Percentiles rank a stretch among this genome's conserved stretches.
These are phyloP conservation scores for Linnemannia elongata DNA, from an alignment of 192 early-diverging fungal species.

Conservation along the genomic window DNA sequence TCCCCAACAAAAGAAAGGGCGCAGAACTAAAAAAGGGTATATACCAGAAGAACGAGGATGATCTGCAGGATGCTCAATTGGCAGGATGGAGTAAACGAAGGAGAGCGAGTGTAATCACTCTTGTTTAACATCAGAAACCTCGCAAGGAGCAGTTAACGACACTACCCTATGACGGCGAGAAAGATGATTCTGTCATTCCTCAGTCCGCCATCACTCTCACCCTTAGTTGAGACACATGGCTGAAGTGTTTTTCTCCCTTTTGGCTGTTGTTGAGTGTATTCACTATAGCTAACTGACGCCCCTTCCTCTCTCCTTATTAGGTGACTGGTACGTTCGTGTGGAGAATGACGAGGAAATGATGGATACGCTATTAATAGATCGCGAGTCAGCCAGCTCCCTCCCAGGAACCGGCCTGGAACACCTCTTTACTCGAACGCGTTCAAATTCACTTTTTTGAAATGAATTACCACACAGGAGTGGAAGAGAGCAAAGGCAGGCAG, in stretches of 20 bases:
- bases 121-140: too few species aligned
- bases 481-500: too few species aligned
- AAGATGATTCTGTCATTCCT: not conserved
- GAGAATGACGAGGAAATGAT: not conserved
- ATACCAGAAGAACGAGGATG: not conserved
- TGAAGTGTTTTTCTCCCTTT: not conserved
- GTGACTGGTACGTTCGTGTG: not conserved
- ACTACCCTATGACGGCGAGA: too few species aligned
- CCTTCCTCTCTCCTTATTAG: not conserved
- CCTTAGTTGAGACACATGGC: not conserved
- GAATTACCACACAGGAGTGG: too few species aligned
- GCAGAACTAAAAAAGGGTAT: not conserved
- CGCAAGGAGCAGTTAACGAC: too few species aligned
- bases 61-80: not conserved
- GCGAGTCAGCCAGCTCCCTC: not conserved
- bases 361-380: not conserved
- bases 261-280: not conserved
- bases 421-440: not conserved
- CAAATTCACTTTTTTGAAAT: not conserved
- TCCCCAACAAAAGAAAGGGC: not conserved
- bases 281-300: not conserved
- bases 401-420: conserved; percentile 2
- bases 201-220: not conserved
- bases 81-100: not conserved
- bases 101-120: too few species aligned